Evolutionary conservation across 768 basidiomycete genomes (phyloP).

Genomic region (Lentinula sp.): DNA sequence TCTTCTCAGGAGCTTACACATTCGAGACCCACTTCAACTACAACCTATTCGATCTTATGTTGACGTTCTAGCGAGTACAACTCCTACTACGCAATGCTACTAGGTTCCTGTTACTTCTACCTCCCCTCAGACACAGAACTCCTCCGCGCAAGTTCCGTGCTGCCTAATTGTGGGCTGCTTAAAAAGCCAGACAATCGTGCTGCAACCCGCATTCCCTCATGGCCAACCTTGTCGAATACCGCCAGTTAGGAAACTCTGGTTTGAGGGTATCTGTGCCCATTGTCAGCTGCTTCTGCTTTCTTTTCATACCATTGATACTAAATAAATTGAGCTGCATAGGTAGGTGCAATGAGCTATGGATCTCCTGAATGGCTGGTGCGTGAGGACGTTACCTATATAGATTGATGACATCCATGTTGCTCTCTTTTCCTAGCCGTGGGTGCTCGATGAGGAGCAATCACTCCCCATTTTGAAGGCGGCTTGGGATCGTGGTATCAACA

Average conservation of each 20-base stretch:
- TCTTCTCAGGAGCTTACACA: too few relatives aligned
- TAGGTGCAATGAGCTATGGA: slow-evolving; percentile 20
- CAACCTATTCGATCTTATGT: too few relatives aligned
- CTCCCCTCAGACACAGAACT: too few relatives aligned
- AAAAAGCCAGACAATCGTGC: background rate
- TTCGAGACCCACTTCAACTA: too few relatives aligned
- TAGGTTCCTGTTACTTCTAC: too few relatives aligned
- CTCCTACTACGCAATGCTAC: too few relatives aligned
- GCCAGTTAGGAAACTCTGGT: background rate
- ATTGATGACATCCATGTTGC: background rate
- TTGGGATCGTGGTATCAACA: slow-evolving; percentile 30
- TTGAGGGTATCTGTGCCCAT: slow-evolving; percentile 2
- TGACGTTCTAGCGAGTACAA: too few relatives aligned
- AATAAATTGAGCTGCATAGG: background rate
- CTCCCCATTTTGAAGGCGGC: slow-evolving; percentile 42
- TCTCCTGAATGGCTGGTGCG: slow-evolving; percentile 12
- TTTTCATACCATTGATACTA: too few relatives aligned
- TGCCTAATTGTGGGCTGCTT: too few relatives aligned
- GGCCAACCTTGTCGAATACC: background rate
- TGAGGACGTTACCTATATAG: background rate
- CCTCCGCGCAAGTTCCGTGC: background rate
- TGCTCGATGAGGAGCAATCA: slow-evolving; percentile 39
- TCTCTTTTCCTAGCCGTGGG: slow-evolving; percentile 33
- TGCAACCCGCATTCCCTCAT: slow-evolving; percentile 21
- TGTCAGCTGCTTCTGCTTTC: background rate